These are phyloP conservation scores for Penicillium diatomitis DNA, from an alignment of 495 filamentous ascomycete species.

Conservation along the genomic window DNA sequence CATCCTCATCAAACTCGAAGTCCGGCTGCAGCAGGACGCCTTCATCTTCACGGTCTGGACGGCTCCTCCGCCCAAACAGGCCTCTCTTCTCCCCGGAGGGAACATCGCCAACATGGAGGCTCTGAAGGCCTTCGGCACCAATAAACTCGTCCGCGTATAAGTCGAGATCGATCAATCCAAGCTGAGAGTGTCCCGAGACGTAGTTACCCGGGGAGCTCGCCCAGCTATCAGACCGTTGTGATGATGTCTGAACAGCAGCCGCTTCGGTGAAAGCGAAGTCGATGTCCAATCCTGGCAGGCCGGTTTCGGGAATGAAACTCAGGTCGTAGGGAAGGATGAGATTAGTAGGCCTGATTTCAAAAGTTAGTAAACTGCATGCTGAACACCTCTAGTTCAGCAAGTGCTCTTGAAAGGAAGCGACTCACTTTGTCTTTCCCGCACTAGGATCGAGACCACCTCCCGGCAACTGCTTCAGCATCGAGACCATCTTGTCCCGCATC, in stretches of 20 bases:
- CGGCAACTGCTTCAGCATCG: slow-evolving; percentile 48
- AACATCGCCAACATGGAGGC: slow-evolving; percentile 10
- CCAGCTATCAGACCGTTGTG: slow-evolving; percentile 15
- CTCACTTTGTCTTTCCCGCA: slow-evolving; percentile 65
- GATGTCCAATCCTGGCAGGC: slow-evolving; percentile 47
- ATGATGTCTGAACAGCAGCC: slow-evolving; percentile 4
- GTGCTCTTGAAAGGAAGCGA: not conserved
- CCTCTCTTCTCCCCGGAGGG: slow-evolving; percentile 18
- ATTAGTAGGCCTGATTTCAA: slow-evolving; percentile 57
- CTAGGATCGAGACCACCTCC: slow-evolving; percentile 56
- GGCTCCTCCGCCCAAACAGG: slow-evolving; percentile 8
- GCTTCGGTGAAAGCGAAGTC: slow-evolving; percentile 32
- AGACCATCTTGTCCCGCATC: slow-evolving; percentile 61
- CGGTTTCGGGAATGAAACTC: slow-evolving; percentile 65
- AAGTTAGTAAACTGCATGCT: not conserved
- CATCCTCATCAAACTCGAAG: slow-evolving; percentile 57
- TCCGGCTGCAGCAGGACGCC: slow-evolving; percentile 51
- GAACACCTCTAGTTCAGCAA: not conserved
- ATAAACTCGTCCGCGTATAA: slow-evolving; percentile 23
- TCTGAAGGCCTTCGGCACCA: slow-evolving; percentile 11
- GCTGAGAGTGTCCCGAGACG: slow-evolving; percentile 20
- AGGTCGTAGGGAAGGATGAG: slow-evolving; percentile 78
- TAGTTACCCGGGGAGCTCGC: slow-evolving; percentile 22
- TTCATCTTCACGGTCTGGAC: slow-evolving; percentile 29
- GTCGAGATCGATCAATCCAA: slow-evolving; percentile 21